Evolutionary conservation across 2,329 filamentous ascomycete genomes (phyloP), one percentile per base, ranked within the genome.

Genomic region (Ceratocystiopsis sp.): DNA sequence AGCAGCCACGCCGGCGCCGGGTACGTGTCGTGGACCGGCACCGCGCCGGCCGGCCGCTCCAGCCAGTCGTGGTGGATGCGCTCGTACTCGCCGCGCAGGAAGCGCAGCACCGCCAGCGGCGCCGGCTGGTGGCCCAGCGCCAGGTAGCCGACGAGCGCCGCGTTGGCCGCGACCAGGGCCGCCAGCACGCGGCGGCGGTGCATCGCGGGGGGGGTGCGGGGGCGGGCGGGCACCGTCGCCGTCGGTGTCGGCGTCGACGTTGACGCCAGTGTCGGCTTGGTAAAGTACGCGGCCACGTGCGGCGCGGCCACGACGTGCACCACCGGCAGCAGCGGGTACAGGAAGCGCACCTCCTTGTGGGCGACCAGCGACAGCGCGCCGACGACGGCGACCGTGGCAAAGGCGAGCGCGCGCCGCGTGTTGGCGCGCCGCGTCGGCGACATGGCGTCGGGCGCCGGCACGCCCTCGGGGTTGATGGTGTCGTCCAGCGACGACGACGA

Each of bases 301-400:
- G 75, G 72, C 0, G 85, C 84, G 2, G 83, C 75, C 35, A 96
- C 66, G 48, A 94, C 65, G 57, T 91, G 84, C 8, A 98, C 70
- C n/a, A 79, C 71, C 2, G 91, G 89, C 2, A 96, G 71, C 16
- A 98, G 71, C 1, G 91, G 89, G 54, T 93, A 94, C 51, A 96
- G 83, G 65, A 98, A 98, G 54, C 91, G 84, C 52, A 94, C 84
- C 67, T 98, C 91, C 59, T 98, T 98, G 64, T 98, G 91, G 1
- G 85, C 78, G 51, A 96, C 83, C 39, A 83, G 56, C 2, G 84
- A 93, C 33, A 96, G 69, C 2, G 67, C 59, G 1, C 63, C 57
- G 11, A 82, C 62, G 45, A 79, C 81, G 29, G 74, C 59, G 43
- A 78, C 49, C 37, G 80, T 67, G 9, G 74, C 65, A 29, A 68